These are phyloP conservation scores for Auricularia cornea DNA, from an alignment of 768 basidiomycete species.

Conservation along the genomic window DNA sequence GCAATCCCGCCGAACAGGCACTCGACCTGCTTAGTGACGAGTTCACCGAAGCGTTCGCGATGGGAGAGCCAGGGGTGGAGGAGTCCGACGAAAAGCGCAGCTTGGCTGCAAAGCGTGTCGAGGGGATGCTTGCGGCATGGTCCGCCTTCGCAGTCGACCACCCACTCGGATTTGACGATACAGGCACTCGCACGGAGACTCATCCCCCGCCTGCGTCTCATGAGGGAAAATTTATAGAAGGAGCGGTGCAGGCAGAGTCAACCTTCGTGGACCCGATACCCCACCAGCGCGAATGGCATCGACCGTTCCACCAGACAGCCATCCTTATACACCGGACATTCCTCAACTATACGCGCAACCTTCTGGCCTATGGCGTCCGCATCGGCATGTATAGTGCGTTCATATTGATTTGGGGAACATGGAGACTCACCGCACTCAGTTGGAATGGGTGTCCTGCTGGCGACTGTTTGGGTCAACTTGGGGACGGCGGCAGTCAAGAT, in stretches of 20 bases:
- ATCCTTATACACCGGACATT: slow-evolving; percentile 39
- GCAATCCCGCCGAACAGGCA: slow-evolving; percentile 51
- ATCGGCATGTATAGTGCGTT: slow-evolving; percentile 39
- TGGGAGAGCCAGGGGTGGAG: not conserved
- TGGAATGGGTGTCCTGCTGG: slow-evolving; percentile 27
- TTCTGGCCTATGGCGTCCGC: slow-evolving; percentile 51
- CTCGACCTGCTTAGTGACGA: slow-evolving; percentile 49
- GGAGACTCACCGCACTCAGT: not conserved
- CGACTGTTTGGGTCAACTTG: slow-evolving; percentile 40
- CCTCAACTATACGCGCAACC: slow-evolving; percentile 44
- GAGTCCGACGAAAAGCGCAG: not conserved
- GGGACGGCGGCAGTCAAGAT: slow-evolving; percentile 18
- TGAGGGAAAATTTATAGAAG: too few species aligned
- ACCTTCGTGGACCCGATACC: not conserved
- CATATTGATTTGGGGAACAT: too few species aligned
- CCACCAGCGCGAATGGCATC: not conserved
- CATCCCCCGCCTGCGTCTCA: too few species aligned
- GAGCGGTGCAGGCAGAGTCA: too few species aligned
- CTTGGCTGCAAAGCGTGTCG: not conserved
- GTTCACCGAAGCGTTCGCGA: slow-evolving; percentile 34
- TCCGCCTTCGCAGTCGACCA: not conserved
- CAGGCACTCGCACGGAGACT: too few species aligned
- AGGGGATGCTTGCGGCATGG: not conserved
- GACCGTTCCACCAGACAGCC: slow-evolving; percentile 31
- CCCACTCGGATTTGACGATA: not conserved